Evolutionary conservation across 306 rosid species (phyloP).

Genomic region (Casuarina glauca): DNA sequence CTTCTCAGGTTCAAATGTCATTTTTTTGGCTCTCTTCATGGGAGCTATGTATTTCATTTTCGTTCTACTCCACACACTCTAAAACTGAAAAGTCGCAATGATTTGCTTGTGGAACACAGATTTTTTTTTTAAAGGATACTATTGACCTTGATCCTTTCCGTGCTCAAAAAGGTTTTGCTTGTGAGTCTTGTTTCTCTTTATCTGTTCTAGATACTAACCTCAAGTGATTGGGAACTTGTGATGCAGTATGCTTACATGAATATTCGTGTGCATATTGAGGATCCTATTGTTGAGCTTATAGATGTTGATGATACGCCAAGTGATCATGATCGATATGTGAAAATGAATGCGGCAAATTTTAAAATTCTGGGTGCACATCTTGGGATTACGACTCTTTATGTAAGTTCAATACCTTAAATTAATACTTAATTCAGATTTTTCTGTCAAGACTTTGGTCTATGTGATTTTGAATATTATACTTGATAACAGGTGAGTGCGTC

Average conservation of each 20-base stretch:
- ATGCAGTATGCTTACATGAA: conserved; percentile 84
- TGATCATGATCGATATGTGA: conserved; percentile 42
- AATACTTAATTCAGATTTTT: conserved; percentile 25
- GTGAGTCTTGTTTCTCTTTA: conserved; percentile 7
- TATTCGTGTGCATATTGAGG: conserved; percentile 78
- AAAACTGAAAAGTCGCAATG: conserved; percentile 24
- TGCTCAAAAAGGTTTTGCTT: not conserved
- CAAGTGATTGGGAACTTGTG: conserved; percentile 33
- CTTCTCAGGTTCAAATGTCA: conserved; percentile 69
- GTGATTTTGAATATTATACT: conserved; percentile 25
- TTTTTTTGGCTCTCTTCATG: conserved; percentile 11
- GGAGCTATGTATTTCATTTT: conserved; percentile 14
- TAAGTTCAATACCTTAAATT: conserved; percentile 40
- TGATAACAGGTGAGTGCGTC: conserved; percentile 71
- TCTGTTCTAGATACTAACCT: conserved; percentile 8
- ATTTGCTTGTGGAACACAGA: conserved; percentile 24
- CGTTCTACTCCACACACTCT: conserved; percentile 16
- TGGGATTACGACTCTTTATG: conserved; percentile 82
- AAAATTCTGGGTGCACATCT: conserved; percentile 64
- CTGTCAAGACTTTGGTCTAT: conserved; percentile 18
- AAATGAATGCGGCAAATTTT: conserved; percentile 51
- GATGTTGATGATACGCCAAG: conserved; percentile 43
- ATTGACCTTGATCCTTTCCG: conserved; percentile 11
- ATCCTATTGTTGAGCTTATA: conserved; percentile 65
- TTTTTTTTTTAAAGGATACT: conserved; percentile 15